A percentile compares a stretch with the other conserved stretches of the same genome.
These are phyloP conservation scores for Pythium vanterpoolii DNA, from an alignment of 352 stramenopile species.

Conservation along the genomic window DNA sequence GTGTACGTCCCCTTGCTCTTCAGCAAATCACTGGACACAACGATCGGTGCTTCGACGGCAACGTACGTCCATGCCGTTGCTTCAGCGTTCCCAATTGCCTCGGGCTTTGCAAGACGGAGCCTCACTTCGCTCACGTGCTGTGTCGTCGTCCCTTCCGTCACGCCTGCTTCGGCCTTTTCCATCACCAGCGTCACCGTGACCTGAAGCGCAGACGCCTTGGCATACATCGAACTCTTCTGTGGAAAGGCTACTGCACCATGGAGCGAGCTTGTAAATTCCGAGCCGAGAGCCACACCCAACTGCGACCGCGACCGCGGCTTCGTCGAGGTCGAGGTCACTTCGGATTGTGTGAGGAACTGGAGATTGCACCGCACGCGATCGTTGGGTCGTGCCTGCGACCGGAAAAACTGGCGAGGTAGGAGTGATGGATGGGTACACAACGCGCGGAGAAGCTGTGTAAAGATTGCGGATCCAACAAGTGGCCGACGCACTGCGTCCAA, in stretches of 20 bases:
- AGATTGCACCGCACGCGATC: slow-evolving; percentile 31
- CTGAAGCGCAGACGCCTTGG: slow-evolving; percentile 1
- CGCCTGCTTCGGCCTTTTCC: slow-evolving; percentile 15
- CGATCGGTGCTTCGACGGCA: slow-evolving; percentile 39
- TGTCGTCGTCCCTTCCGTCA: background rate
- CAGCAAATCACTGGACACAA: slow-evolving; percentile 34
- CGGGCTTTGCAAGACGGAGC: background rate
- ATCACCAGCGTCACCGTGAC: slow-evolving; percentile 28
- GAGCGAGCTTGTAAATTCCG: slow-evolving; percentile 46
- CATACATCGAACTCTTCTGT: background rate
- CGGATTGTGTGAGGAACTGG: slow-evolving; percentile 46
- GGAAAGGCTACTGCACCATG: slow-evolving; percentile 34
- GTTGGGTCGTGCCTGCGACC: slow-evolving; percentile 24
- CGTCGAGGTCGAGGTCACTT: slow-evolving; percentile 36
- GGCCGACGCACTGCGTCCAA: slow-evolving; percentile 5
- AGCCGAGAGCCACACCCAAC: slow-evolving; percentile 44
- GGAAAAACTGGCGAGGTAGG: slow-evolving; percentile 43
- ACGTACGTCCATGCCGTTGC: slow-evolving; percentile 23
- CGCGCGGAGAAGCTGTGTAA: slow-evolving; percentile 35
- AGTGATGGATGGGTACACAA: slow-evolving; percentile 29
- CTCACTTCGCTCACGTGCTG: background rate
- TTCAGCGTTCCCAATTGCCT: background rate
- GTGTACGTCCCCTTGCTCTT: slow-evolving; percentile 42
- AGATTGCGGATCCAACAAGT: slow-evolving; percentile 32
- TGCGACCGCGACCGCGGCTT: slow-evolving; percentile 49